These are phyloP conservation scores for Rhytidiadelphus loreus DNA, from an alignment of 225 moss, liverwort and hornwort genomes.

Conservation along the genomic window DNA sequence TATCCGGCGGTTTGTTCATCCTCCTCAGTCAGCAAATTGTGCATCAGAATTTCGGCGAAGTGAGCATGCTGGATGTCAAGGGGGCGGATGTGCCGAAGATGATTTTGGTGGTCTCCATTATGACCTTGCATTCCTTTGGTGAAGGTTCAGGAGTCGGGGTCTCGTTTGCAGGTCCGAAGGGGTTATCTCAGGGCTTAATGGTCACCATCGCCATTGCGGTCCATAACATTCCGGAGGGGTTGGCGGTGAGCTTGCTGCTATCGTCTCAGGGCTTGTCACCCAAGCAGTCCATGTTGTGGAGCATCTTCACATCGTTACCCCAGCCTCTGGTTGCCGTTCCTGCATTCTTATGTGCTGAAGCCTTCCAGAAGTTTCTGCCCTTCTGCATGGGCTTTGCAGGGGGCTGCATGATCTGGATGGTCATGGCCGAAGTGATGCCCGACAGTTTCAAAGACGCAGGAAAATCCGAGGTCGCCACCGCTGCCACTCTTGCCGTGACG, in stretches of 20 bases:
- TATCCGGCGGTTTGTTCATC: constrained; percentile 78
- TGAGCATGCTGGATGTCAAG: constrained; percentile 87
- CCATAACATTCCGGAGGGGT: constrained; percentile 89
- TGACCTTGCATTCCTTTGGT: constrained; percentile 93
- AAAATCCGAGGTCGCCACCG: constrained; percentile 81
- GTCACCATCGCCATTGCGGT: constrained; percentile 95
- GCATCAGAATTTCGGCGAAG: constrained; percentile 59
- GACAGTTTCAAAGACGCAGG: constrained; percentile 90
- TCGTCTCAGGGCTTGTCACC: constrained; percentile 75
- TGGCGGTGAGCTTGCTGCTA: constrained; percentile 92
- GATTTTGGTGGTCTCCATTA: constrained; percentile 84
- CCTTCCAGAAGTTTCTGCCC: constrained; percentile 78
- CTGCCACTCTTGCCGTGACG: constrained; percentile 82
- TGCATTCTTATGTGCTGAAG: constrained; percentile 87
- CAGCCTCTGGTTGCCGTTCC: constrained; percentile 95
- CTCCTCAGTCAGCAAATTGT: constrained; percentile 65
- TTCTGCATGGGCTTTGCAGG: constrained; percentile 97
- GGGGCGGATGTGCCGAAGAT: constrained; percentile 89
- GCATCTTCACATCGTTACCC: constrained; percentile 93
- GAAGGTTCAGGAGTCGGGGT: constrained; percentile 98
- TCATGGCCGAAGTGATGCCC: constrained; percentile 91
- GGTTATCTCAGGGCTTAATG: constrained; percentile 82
- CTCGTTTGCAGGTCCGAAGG: constrained; percentile 86
- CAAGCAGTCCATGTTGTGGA: constrained; percentile 79
- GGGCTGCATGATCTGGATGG: constrained; percentile 99